Evolutionary conservation across 2,329 filamentous ascomycete genomes (phyloP).

Genomic region (Botrytis galanthina): DNA sequence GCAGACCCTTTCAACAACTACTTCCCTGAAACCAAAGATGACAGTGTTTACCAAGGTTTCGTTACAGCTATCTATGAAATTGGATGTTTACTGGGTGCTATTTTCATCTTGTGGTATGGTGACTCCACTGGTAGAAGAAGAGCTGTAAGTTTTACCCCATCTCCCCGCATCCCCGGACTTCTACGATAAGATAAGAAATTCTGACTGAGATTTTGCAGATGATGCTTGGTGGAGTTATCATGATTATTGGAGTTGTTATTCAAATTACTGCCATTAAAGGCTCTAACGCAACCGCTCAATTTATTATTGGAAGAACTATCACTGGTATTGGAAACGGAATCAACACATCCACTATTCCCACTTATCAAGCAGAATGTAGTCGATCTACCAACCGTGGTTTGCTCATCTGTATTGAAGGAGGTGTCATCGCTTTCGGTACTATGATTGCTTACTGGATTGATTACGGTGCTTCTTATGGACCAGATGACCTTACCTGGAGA

Average conservation of each 20-base stretch:
- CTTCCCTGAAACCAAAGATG: constrained; percentile 64
- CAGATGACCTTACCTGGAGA: constrained; percentile 83
- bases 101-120: constrained; percentile 49
- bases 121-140: constrained; percentile 56
- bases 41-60: constrained; percentile 45
- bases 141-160: constrained; percentile 46
- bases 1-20: constrained; percentile 74
- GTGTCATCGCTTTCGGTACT: constrained; percentile 58
- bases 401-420: constrained; percentile 54
- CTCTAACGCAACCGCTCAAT: constrained; percentile 47
- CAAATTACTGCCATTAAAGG: constrained; percentile 42
- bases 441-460: constrained; percentile 98
- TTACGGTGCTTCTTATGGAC: constrained; percentile 89
- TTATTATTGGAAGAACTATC: constrained; percentile 52
- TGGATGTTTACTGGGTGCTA: constrained; percentile 51
- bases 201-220: constrained; percentile 40
- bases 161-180: neutral
- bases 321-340: constrained; percentile 53
- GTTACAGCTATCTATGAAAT: constrained; percentile 58
- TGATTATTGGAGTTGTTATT: constrained; percentile 55
- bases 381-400: constrained; percentile 46
- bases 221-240: constrained; percentile 55
- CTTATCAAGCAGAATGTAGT: constrained; percentile 64
- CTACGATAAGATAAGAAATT: constrained; percentile 45
- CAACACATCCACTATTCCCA: constrained; percentile 48